Evolutionary conservation across 192 early-diverging fungal species (phyloP).

Genomic region (Coemansia interrupta): DNA sequence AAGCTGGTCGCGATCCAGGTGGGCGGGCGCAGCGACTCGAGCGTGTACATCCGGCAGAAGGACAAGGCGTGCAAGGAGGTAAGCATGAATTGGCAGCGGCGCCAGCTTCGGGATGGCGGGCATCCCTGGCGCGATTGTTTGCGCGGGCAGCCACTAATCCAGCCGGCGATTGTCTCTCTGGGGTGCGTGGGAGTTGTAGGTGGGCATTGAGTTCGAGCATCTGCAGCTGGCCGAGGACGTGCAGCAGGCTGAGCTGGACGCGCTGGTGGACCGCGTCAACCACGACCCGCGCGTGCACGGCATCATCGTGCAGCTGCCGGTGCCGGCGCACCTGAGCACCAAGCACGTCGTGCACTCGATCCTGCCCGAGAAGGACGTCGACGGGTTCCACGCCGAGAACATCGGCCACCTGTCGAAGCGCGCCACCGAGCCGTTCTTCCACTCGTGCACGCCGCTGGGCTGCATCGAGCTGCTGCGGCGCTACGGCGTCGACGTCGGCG

Average conservation of each 20-base stretch:
- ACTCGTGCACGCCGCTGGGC: slow-evolving; percentile 96
- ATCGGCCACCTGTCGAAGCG: slow-evolving; percentile 87
- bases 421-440: slow-evolving; percentile 74
- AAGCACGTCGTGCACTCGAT: slow-evolving; percentile 80
- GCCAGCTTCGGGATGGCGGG: background rate
- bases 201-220: slow-evolving; percentile 75
- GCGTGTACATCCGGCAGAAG: slow-evolving; percentile 91
- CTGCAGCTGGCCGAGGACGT: slow-evolving; percentile 63
- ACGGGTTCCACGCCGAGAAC: slow-evolving; percentile 95
- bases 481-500: slow-evolving; percentile 65
- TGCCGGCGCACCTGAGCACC: slow-evolving; percentile 84
- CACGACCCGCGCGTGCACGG: slow-evolving; percentile 82
- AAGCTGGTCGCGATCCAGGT: slow-evolving; percentile 90
- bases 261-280: slow-evolving; percentile 69
- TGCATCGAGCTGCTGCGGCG: slow-evolving; percentile 80
- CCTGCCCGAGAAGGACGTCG: slow-evolving; percentile 88
- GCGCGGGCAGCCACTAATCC: background rate
- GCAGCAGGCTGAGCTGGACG: slow-evolving; percentile 68
- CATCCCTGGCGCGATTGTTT: background rate
- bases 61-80: slow-evolving; percentile 79
- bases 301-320: slow-evolving; percentile 91
- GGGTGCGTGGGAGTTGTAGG: slow-evolving; percentile 42
- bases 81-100: slow-evolving; percentile 2
- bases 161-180: background rate
- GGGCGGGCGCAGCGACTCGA: slow-evolving; percentile 89